Conservation (phyloP, 192 early-diverging fungal genomes). For the Spizellomyces punctatus region DNA sequence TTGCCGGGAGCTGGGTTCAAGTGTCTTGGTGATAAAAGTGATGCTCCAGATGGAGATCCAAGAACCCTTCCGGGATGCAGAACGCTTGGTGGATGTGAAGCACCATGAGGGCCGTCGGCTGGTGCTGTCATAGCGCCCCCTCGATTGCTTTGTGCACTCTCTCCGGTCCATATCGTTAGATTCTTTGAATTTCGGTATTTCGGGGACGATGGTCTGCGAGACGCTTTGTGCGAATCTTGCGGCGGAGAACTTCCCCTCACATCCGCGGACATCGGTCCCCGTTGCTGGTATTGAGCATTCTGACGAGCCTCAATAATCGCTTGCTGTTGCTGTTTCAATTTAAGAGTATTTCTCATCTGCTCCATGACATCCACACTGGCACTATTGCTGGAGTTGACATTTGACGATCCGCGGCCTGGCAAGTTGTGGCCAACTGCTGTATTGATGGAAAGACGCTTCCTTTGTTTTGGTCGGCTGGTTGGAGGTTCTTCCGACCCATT, state of each 20-base stretch:
- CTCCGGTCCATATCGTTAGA: slow-evolving; percentile 21
- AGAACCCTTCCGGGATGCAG: slow-evolving; percentile 19
- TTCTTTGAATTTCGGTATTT: slow-evolving; percentile 17
- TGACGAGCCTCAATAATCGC: slow-evolving; percentile 64
- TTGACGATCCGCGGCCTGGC: background rate
- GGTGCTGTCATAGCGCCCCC: slow-evolving; percentile 23
- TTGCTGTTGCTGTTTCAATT: slow-evolving; percentile 66
- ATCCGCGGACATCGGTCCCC: slow-evolving; percentile 21
- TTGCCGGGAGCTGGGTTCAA: slow-evolving; percentile 23
- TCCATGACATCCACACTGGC: slow-evolving; percentile 50
- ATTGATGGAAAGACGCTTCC: slow-evolving; percentile 37
- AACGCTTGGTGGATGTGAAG: slow-evolving; percentile 10
- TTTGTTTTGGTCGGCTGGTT: slow-evolving; percentile 7
- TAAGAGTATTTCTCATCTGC: slow-evolving; percentile 52
- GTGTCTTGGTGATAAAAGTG: slow-evolving; percentile 17
- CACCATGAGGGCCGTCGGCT: slow-evolving; percentile 9
- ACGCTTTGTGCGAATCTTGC: slow-evolving; percentile 30
- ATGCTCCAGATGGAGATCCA: slow-evolving; percentile 2
- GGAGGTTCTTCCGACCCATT: slow-evolving; percentile 18
- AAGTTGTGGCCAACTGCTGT: slow-evolving; percentile 21
- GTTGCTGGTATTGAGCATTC: slow-evolving; percentile 26
- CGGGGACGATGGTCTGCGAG: slow-evolving; percentile 25
- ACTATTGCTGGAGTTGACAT: background rate
- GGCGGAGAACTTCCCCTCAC: background rate
- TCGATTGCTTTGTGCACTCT: background rate